phyloP scores from a whole-genome alignment of 75 land plant genomes.

The Gnetum montanum region DNA sequence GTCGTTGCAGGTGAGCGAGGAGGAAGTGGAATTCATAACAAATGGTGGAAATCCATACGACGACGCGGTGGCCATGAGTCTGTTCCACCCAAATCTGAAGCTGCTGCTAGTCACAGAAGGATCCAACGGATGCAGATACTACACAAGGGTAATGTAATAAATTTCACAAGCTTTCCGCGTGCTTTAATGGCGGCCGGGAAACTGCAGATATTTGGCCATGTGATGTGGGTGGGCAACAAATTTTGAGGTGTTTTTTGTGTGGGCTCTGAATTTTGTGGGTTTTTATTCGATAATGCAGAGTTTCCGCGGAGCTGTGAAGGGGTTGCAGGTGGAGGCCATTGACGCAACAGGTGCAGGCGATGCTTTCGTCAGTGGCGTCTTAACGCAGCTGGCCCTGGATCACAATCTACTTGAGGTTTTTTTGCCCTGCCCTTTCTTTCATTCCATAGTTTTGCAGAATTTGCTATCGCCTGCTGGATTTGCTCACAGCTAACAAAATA shows the following conservation, averaged over 20 bases:
- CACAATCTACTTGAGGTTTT: constrained; percentile 6
- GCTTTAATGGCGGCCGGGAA: no score
- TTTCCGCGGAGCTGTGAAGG: constrained; percentile 7
- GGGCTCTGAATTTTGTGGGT: no score
- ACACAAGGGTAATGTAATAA: constrained; percentile 69
- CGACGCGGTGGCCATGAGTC: constrained; percentile 59
- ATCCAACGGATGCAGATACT: constrained; percentile 74
- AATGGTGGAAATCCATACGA: constrained; percentile 72
- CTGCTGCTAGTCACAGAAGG: constrained; percentile 89
- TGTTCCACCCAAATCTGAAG: constrained; percentile 72
- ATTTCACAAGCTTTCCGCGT: no score
- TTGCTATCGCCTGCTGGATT: neutral
- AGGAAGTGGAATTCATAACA: constrained; percentile 73
- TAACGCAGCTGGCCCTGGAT: constrained; percentile 11
- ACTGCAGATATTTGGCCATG: no score
- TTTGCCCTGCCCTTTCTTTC: neutral
- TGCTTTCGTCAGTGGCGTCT: constrained; percentile 32
- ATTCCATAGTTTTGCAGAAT: neutral
- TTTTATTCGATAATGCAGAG: no score
- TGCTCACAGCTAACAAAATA: neutral
- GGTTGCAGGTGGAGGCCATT: constrained; percentile 19
- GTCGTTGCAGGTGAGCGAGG: constrained; percentile 62
- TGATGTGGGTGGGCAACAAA: no score
- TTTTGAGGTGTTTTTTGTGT: no score
- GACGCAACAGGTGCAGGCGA: constrained; percentile 54